Evolutionary conservation across 1,284 basidiomycete species (phyloP), one percentile per base, ranked within the genome.

Genomic region (Microbotryum lychnidis-dioicae): DNA sequence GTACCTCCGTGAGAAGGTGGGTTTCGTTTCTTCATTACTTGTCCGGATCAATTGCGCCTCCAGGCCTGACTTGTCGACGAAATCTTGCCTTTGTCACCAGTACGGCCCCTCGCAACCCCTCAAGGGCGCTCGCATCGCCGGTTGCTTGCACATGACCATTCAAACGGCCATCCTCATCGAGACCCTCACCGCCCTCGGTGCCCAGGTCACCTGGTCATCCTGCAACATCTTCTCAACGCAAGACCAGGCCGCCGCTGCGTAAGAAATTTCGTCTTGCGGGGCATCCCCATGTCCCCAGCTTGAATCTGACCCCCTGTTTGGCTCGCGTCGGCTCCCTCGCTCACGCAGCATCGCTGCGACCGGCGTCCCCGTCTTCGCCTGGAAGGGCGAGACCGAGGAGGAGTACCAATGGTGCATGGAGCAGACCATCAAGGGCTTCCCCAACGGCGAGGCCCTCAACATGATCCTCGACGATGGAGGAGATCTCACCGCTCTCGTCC

Each of bases 381-480:
- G 94, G 94, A 99, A 99, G 82, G 96, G 96, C 65, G 94, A 99
- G 82, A 96, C 93, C 62, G 96, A 98, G 77, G 94, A 97, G 79
- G 94, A 99, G 78, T 98, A 97, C 81, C 77, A 80, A 70, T 99
- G 96, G 94, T 76, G 75, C 70, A 91, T 98, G 72, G 91, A 97
- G 76, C 96, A 99, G 80, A 91, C 91, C 60, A 79, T 99, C 70
- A 77, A 84, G 71, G 90, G 86, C 51, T 79, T 79, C 76, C 77
- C 79, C 64, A 75, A 76, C 69, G 87, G 87, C 72, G 80, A 96
- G 79, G 77, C 87, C 61, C 80, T 96, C 75, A 99, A 99, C 86
- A 89, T 99, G 92, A 98, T 99, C 78, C 86, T 98, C 76, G 94
- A 99, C 75, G 94, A 98, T 75, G 94, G 96, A 74, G 96, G 96